Percentiles rank a stretch among this genome's conserved stretches.
phyloP scores from a whole-genome alignment of 1,139 yeast species.

The Yamadazyma membranifaciens region DNA sequence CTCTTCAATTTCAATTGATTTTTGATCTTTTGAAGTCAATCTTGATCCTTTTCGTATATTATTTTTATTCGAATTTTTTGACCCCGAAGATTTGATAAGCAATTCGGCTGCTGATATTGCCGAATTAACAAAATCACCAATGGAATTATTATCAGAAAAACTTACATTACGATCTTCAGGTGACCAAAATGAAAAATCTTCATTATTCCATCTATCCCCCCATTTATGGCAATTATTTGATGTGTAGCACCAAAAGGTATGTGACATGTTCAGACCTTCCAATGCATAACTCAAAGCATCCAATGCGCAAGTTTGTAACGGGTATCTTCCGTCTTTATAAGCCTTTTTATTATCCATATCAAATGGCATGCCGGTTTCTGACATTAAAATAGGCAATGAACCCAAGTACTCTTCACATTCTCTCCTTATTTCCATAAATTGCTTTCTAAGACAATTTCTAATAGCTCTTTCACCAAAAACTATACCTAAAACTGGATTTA shows the following conservation, averaged over 20 bases:
- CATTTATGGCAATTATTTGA: slow-evolving; percentile 67
- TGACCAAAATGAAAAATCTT: slow-evolving; percentile 87
- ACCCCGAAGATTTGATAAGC: slow-evolving; percentile 10
- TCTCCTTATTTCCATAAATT: slow-evolving; percentile 57
- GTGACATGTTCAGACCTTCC: slow-evolving; percentile 69
- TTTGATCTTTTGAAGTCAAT: slow-evolving; percentile 8
- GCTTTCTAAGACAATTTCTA: slow-evolving; percentile 66
- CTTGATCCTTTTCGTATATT: slow-evolving; percentile 12
- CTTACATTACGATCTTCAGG: slow-evolving; percentile 51
- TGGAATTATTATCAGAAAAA: slow-evolving; percentile 13
- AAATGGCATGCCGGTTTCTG: slow-evolving; percentile 97
- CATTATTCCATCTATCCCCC: slow-evolving; percentile 95
- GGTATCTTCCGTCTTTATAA: slow-evolving; percentile 60
- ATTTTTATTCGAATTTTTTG: slow-evolving; percentile 11
- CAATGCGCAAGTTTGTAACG: slow-evolving; percentile 74
- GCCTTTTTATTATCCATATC: slow-evolving; percentile 85
- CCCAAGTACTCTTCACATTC: slow-evolving; percentile 68
- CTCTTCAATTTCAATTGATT: slow-evolving; percentile 2
- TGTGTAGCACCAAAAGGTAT: slow-evolving; percentile 85
- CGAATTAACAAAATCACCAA: slow-evolving; percentile 13
- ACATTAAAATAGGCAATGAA: slow-evolving; percentile 66
- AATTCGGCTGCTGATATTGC: slow-evolving; percentile 16
- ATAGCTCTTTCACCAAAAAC: slow-evolving; percentile 80
- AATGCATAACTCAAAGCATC: slow-evolving; percentile 81
- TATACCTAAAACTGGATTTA: slow-evolving; percentile 73